These are phyloP conservation scores for Kokia cookei DNA, from an alignment of 441 rosid genomes.

Conservation along the genomic window DNA sequence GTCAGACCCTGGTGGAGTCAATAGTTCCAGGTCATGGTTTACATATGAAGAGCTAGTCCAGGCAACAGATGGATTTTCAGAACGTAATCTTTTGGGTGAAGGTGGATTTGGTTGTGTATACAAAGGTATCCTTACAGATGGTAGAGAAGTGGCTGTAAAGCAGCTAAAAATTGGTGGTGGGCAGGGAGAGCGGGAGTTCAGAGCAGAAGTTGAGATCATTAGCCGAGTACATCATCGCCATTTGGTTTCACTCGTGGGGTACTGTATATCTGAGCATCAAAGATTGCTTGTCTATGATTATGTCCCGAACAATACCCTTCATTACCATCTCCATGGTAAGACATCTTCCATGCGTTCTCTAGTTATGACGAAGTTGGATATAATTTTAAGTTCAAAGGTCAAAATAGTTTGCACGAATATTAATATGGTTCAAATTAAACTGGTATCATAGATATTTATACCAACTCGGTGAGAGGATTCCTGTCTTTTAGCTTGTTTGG, in stretches of 20 bases:
- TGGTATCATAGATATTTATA: background rate
- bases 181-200: conserved; percentile 92
- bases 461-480: background rate
- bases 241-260: conserved; percentile 92
- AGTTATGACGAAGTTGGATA: background rate
- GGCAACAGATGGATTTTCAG: conserved; percentile 71
- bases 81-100: conserved; percentile 74
- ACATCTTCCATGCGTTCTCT: conserved; percentile 5
- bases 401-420: background rate
- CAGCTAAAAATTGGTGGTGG: conserved; percentile 82
- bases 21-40: conserved; percentile 65
- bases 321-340: conserved; percentile 87
- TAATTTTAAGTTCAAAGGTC: background rate
- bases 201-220: conserved; percentile 91
- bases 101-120: conserved; percentile 98
- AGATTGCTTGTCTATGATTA: conserved; percentile 87
- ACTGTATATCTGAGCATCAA: conserved; percentile 73
- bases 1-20: conserved; percentile 47
- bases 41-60: conserved; percentile 67
- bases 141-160: conserved; percentile 85
- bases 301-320: conserved; percentile 78
- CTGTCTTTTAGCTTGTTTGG: background rate
- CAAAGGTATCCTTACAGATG: conserved; percentile 69
- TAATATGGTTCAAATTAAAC: background rate
- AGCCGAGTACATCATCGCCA: conserved; percentile 92